Base-by-base conservation (phyloP, 441 rosid genomes). In the Populus trichocarpa region DNA sequence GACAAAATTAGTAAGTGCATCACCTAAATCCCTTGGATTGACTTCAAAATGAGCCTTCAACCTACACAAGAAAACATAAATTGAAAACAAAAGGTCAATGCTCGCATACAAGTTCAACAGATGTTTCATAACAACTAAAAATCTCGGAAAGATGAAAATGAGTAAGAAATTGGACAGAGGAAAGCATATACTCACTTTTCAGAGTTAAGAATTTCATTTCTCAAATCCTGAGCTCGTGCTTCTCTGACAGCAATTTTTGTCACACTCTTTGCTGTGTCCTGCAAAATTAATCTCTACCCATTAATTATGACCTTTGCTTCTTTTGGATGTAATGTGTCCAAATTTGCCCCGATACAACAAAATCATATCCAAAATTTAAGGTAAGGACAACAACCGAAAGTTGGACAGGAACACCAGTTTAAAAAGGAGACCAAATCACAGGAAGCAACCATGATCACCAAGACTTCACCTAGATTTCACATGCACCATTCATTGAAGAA, bases 261-360 rank as follows among this genome's bases (percentile, higher is more conserved):
- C 73, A 94, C 97, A 73, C 99, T 96, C 86, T 93, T 94, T 26
- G 96, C 98, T 65, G 92, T 85, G 84, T 94, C 98, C 98, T 94
- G 88, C 77, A 84, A 83, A 74, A 75, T 33, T 40, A 61, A 79
- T 32, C 42, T 67, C 74, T 7, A 16, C 26, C 32, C 22, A 30
- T 83, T 66, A 73, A 42, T 50, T 68, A 82, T 42, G 35, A 64
- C 16, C 18, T 73, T 36, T 18, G 64, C 74, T 26, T 72, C 74
- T 12, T 28, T 35, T 14, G 11, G 38, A 71, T 73, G 46, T 28
- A 76, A 66, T 9, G n/a, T 67, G 22, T 64, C 59, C n/a, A 64
- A 42, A 26, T 12, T 69, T 57, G 65, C 26, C 16, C 28, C 7
- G 18, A 12, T 2, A 26, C 18, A 23, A 64, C 38, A 0, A 36